A percentile compares a stretch with the other conserved stretches of the same genome.
Evolutionary conservation across 2,329 filamentous ascomycete species (phyloP).

Genomic region (Beauveria brongniartii): DNA sequence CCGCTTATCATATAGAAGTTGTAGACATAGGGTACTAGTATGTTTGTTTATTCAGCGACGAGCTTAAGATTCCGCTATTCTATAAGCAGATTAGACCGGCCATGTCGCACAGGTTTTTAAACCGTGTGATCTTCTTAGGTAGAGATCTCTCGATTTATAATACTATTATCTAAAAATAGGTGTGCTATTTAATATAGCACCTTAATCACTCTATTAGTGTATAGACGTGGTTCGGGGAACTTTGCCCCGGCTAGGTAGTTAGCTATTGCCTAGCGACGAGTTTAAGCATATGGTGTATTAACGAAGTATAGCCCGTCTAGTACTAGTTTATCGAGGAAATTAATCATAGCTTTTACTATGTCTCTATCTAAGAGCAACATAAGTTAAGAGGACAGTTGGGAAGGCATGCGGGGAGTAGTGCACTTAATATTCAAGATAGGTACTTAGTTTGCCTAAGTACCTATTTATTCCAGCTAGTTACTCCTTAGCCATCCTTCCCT

Average conservation of each 20-base stretch:
- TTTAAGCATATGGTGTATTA: background rate
- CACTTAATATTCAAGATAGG: too few relatives aligned
- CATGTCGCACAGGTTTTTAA: background rate
- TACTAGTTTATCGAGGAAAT: background rate
- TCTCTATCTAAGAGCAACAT: background rate
- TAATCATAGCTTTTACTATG: background rate
- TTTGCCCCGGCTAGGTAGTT: background rate
- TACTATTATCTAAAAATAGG: background rate
- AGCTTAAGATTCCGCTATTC: conserved; percentile 1
- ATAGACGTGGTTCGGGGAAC: background rate
- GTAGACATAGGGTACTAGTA: conserved; percentile 1
- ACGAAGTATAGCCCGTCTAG: background rate
- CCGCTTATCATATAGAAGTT: background rate
- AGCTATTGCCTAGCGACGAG: background rate
- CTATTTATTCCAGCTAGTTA: too few relatives aligned
- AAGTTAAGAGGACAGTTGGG: background rate
- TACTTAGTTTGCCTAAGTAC: too few relatives aligned
- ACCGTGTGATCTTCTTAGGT: background rate
- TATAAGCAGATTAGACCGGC: background rate
- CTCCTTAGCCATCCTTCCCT: too few relatives aligned
- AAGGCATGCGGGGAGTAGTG: too few relatives aligned
- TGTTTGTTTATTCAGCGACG: background rate
- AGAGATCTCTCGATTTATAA: background rate
- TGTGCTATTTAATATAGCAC: background rate
- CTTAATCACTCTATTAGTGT: background rate